Evolutionary conservation across 345 rosid genomes (phyloP).

Genomic region (Microthlaspi erraticum): DNA sequence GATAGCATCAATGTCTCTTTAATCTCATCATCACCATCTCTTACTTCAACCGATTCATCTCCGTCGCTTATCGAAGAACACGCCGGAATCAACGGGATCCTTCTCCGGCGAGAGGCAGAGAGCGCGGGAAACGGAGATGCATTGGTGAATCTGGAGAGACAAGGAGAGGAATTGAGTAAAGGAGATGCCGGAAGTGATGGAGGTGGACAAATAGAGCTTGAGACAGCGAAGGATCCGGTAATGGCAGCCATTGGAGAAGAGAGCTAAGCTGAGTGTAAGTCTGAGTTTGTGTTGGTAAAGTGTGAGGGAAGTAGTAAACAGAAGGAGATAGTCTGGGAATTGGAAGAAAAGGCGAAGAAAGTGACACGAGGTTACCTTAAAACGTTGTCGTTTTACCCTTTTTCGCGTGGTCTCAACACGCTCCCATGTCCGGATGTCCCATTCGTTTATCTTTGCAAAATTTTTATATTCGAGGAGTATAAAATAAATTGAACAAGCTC

Average conservation of each 20-base stretch:
- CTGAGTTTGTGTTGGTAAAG: slow-evolving; percentile 10
- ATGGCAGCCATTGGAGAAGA: slow-evolving; percentile 52
- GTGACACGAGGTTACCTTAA: slow-evolving; percentile 60
- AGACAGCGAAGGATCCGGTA: slow-evolving; percentile 44
- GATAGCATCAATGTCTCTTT: slow-evolving; percentile 67
- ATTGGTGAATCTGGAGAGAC: slow-evolving; percentile 35
- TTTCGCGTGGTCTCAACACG: slow-evolving; percentile 54
- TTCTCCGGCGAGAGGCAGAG: slow-evolving; percentile 42
- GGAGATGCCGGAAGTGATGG: slow-evolving; percentile 40
- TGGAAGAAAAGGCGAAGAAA: slow-evolving; percentile 56
- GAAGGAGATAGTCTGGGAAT: slow-evolving; percentile 31
- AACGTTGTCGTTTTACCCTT: slow-evolving; percentile 31
- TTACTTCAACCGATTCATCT: slow-evolving; percentile 22
- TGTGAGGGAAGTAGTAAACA: slow-evolving; percentile 17
- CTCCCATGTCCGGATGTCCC: slow-evolving; percentile 12
- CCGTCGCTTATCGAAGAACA: slow-evolving; percentile 7
- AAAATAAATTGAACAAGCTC: not conserved
- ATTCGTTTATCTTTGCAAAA: not conserved
- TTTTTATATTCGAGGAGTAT: not conserved
- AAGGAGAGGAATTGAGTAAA: slow-evolving; percentile 10
- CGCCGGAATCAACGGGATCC: slow-evolving; percentile 29
- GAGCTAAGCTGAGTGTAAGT: slow-evolving; percentile 7
- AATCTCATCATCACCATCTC: slow-evolving; percentile 34
- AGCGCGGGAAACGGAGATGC: slow-evolving; percentile 30
- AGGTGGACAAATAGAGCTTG: slow-evolving; percentile 21